Evolutionary conservation across 805 yeast genomes (phyloP), one percentile per base, ranked within the genome.

Genomic region (Candida sonorensis): DNA sequence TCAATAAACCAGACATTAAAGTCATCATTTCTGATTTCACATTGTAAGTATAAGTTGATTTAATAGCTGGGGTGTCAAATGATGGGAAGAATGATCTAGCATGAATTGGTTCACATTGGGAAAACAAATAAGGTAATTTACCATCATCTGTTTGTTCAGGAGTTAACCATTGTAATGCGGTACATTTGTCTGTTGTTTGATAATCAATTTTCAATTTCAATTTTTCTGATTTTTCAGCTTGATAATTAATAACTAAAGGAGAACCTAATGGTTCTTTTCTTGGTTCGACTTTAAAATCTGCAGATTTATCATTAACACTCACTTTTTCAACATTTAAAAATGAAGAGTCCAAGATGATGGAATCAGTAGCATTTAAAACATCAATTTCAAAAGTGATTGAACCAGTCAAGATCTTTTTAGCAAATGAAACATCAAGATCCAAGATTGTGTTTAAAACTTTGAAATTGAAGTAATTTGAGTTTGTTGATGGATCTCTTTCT

Each of bases 41-140:
- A 16, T 60, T 61, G 41, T 79, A 76, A 12, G 61, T 54, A 48
- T 67, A 82, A 1, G 78, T 65, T 2, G 87, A 69, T 54, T 87
- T 87, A 19, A 86, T 69, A 0, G 90, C 69, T 2, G 96, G 95
- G 0, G 96, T 86, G 56, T 87, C 96, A 52, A 87, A 87, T 48
- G 86, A 82, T 7, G 96, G 96, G 61, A 82, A 79, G 50, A 86
- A 66, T 11, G 90, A 73, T 49, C 96, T 70, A 6, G 95, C 92
- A 51, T 87, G 95, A 42, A 83, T 86, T 23, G 95, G 87, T 61
- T 87, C 94, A 52, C 94, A 74, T 59, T 87, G 96, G 9, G 95
- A 84, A 55, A 86, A 87, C 36, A 87, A 66, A 55, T 75, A 81
- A 1, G 85, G 86, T 17, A 66, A 65, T 26, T 69, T 70, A 39